These are phyloP conservation scores for Geranium brycei DNA, from an alignment of 345 rosid genomes.

Conservation along the genomic window DNA sequence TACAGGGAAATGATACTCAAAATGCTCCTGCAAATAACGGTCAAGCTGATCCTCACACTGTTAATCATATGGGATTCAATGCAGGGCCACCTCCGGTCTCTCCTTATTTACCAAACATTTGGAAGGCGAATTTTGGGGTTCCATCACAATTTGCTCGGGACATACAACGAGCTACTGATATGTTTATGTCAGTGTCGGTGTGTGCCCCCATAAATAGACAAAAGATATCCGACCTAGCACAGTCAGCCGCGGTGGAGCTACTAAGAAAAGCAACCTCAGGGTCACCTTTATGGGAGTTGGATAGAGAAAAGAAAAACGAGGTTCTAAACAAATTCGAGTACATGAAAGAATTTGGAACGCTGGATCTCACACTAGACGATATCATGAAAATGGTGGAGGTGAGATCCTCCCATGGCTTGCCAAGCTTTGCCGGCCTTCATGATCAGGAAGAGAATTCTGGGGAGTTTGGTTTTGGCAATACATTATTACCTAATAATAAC, in stretches of 20 bases:
- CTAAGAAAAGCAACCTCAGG: background rate
- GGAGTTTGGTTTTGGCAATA: background rate
- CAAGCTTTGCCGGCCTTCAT: background rate
- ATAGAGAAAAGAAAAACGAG: background rate
- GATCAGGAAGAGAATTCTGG: background rate
- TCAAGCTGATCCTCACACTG: background rate
- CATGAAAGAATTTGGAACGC: background rate
- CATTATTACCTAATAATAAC: background rate
- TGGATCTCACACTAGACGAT: background rate
- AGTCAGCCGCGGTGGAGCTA: conserved; percentile 10
- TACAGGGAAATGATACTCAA: background rate
- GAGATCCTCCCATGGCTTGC: background rate
- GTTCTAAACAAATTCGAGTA: conserved; percentile 5
- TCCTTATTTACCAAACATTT: background rate
- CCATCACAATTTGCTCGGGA: background rate
- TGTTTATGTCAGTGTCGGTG: conserved; percentile 7
- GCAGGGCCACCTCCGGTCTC: background rate
- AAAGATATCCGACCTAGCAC: background rate
- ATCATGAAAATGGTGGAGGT: background rate
- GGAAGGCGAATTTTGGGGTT: background rate
- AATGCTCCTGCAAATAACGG: background rate
- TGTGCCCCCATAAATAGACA: background rate
- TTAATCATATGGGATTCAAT: background rate
- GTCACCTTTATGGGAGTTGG: background rate
- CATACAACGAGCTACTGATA: conserved; percentile 5